Base-by-base conservation (phyloP, 2,329 filamentous ascomycete genomes). In the Alternaria triticina region DNA sequence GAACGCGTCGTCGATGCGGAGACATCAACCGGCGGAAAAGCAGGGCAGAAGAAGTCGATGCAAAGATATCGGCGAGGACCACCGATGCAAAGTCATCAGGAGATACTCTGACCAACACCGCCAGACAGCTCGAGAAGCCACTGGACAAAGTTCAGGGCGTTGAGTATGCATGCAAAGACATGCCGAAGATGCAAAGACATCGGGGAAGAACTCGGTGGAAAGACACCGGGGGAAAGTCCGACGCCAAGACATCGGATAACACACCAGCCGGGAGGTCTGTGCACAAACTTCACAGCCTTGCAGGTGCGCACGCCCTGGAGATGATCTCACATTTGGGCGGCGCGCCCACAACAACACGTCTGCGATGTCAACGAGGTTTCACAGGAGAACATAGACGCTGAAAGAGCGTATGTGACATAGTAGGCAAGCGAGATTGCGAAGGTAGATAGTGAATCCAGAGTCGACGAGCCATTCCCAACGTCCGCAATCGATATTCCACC, bases 311-410 rank as follows among this genome's bases (percentile, higher is more conserved):
- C 33, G 33, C 33, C 15, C 1, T 4, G n/a, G 15, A 40, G 15
- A 2, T 40, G 33, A 40, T n/a, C 33, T n/a, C 33, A 40, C 8
- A n/a, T 40, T 0, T n/a, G 33, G 0, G 2, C 2, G 33, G n/a
- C 15, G 4, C 15, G 33, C 33, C 33, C 3, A 40, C 8, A 25
- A 40, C 33, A n/a, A 0, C 33, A 3, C 15, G 15, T 40, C 2
- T 40, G 15, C 33, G 33, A n/a, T 40, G 33, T n/a, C 8, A 40
- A 40, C 33, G 15, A 40, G 33, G 33, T 8, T 40, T 8, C 33
- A 40, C 15, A 2, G 0, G 10, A 10, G 15, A n/a, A 40, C 33
- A 1, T 40, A 1, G 0, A 40, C 36, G n/a, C 15, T 2, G n/a
- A 3, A 40, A 40, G n/a, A 40, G n/a, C n/a, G n/a, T 3, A 40